These are phyloP conservation scores for Aspergillus steynii DNA, from an alignment of 495 filamentous ascomycete genomes.

Conservation along the genomic window DNA sequence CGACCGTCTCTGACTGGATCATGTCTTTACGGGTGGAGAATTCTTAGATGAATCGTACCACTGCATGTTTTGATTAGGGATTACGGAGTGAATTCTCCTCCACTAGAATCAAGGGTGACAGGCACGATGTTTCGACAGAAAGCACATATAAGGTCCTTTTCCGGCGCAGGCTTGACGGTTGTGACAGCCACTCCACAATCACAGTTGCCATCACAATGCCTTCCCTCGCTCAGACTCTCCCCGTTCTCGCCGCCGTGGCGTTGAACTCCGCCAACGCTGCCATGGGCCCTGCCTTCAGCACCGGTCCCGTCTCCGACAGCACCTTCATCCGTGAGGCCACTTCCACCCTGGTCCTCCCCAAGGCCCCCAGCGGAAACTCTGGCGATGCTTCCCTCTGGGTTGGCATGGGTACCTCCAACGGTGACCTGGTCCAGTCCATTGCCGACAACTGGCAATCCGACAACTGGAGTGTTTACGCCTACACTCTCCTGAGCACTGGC, in stretches of 20 bases:
- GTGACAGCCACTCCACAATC: background rate
- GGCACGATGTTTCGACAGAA: background rate
- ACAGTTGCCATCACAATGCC: slow-evolving; percentile 15
- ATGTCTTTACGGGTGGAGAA: background rate
- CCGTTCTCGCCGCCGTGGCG: slow-evolving; percentile 14
- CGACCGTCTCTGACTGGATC: background rate
- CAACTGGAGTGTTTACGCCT: slow-evolving; percentile 32
- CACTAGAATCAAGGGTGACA: background rate
- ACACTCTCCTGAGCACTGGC: slow-evolving; percentile 25
- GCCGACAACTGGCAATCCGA: slow-evolving; percentile 28
- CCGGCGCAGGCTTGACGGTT: background rate
- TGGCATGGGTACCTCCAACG: slow-evolving; percentile 40
- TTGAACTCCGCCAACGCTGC: slow-evolving; percentile 23
- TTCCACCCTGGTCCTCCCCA: slow-evolving; percentile 37
- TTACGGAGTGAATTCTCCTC: background rate
- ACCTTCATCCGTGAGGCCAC: slow-evolving; percentile 38
- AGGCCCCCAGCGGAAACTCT: slow-evolving; percentile 26
- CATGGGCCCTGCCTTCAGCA: slow-evolving; percentile 36
- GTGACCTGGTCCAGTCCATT: slow-evolving; percentile 40
- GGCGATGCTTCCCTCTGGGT: slow-evolving; percentile 35
- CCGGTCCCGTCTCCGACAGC: slow-evolving; percentile 33
- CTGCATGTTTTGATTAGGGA: background rate
- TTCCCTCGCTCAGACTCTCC: slow-evolving; percentile 15
- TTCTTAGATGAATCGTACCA: background rate
- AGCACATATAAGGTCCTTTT: background rate